Base-by-base conservation (phyloP, 176 grass and related monocot genomes). In the Lolium perenne region DNA sequence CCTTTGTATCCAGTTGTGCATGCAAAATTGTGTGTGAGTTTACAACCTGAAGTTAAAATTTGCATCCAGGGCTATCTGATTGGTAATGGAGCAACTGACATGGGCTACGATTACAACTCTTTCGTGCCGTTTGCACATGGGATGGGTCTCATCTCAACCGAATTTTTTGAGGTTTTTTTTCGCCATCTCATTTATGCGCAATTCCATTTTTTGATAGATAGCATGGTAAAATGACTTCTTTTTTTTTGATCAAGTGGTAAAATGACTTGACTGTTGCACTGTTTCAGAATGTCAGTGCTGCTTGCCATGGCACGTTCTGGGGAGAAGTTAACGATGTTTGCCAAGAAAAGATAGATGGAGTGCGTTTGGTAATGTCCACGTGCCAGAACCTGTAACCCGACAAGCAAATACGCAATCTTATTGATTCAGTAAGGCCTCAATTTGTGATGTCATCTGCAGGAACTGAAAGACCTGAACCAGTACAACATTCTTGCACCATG, bases 81-180 rank as follows among this genome's bases (percentile, higher is more conserved):
- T 73, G 96, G 93, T 46, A 98, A 98, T 88, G 88, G 84, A 60
- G 84, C 18, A 17, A 84, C 92, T 29, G 92, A 98, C 82, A 0
- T 0, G 0, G 63, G 88, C 22, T 94, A 89, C 7, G 96, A 98
- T 88, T 78, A 55, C 1, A 91, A 95, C 87, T 91, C 96, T 12
- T 94, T 95, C 88, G 96, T 98, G 38, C 93, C 93, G 56, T 98
- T 94, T 89, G 90, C 93, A 6, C 90, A 86, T 89, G 93, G 96
- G 29, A 98, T 98, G 96, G 91, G 93, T 6, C 92, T 98, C 67
- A 98, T 98, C 86, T 94, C 96, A 65, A 87, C 62, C 38, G 75
- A 91, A 25, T 63, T 95, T 64, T 95, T 77, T 55, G 83, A 95
- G 91, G 93, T 95, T 12, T 47, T 76, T 76, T 70, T 25, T 11